Evolutionary conservation across 441 rosid genomes (phyloP), one percentile per base, ranked within the genome.

Genomic region (Arabidopsis lyrata): DNA sequence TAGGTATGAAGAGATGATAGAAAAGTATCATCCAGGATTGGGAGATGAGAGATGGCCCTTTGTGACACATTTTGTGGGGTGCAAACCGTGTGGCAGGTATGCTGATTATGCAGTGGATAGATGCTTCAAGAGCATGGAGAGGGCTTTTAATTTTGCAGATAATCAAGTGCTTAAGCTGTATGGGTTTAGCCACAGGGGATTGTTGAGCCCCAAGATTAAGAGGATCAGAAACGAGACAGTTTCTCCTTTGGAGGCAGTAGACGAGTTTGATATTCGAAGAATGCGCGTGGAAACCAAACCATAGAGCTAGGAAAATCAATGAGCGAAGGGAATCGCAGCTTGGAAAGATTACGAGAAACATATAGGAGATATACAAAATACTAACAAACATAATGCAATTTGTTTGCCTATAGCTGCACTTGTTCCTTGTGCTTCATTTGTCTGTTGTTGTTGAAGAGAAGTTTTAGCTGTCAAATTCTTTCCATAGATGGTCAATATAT

Each of bases 1-100:
- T 73, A 80, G 83, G 82, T 95, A 92, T 3, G 99, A 95, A 83
- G 97, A 95, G 81, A 92, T 95, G 96, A 74, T 92, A 3, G 96
- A 90, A 80, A 95, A 91, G 87, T 91, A 92, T 74, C 98, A 95
- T 66, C 95, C 98, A 0, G 99, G 99, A 0, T 81, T 90, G 15
- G 99, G 98, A 0, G 99, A 95, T 67, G 95, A 95, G 81, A 88
- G 99, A 75, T 95, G 99, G 99, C 99, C 99, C 0, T 92, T 95
- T 67, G 97, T 95, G 55, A 95, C 99, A 1, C 99, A 95, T 81
- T 95, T 95, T 27, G 99, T 95, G 4, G 98, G 99, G 4, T 95
- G 98, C 81, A 95, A 92, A 74, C 97, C 99, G 63, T 95, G 99
- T 65, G 98, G 99, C 20, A 90, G 89, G 75, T 95, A 90, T 32